Conservation (phyloP, 2,329 filamentous ascomycete genomes). For the Penicillium sp. region DNA sequence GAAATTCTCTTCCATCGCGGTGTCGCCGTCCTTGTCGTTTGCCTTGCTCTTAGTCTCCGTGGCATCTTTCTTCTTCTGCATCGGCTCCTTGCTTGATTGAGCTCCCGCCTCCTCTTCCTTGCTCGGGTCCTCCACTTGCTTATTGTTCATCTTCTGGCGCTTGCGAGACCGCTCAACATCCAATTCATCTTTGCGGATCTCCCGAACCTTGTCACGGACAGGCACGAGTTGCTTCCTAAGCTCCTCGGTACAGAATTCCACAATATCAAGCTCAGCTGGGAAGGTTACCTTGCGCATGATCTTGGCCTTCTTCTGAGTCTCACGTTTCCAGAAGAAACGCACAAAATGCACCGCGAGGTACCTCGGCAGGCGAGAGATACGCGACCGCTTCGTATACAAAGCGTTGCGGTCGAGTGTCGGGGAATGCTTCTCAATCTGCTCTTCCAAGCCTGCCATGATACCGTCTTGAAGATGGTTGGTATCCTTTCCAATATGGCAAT, state of each 20-base stretch:
- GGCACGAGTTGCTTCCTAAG: constrained; percentile 82
- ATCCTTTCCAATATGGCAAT: constrained; percentile 88
- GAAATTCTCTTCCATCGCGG: constrained; percentile 74
- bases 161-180: constrained; percentile 92
- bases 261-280: constrained; percentile 86
- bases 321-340: constrained; percentile 96
- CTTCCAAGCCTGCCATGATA: constrained; percentile 78
- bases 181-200: constrained; percentile 92
- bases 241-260: constrained; percentile 95
- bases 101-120: constrained; percentile 46
- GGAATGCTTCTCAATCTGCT: constrained; percentile 91
- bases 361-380: constrained; percentile 87
- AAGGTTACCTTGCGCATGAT: constrained; percentile 99
- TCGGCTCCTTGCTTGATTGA: constrained; percentile 45
- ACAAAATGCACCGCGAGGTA: constrained; percentile 98
- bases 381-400: constrained; percentile 87
- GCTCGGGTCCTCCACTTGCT: constrained; percentile 58
- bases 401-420: constrained; percentile 77
- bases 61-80: constrained; percentile 56
- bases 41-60: constrained; percentile 58
- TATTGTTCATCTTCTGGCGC: constrained; percentile 76
- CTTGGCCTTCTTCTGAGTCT: constrained; percentile 97
- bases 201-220: constrained; percentile 93
- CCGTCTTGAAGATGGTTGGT: constrained; percentile 93
- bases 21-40: constrained; percentile 68